Conservation (phyloP, 2,329 filamentous ascomycete genomes). For the Sarocladium kiliense region DNA sequence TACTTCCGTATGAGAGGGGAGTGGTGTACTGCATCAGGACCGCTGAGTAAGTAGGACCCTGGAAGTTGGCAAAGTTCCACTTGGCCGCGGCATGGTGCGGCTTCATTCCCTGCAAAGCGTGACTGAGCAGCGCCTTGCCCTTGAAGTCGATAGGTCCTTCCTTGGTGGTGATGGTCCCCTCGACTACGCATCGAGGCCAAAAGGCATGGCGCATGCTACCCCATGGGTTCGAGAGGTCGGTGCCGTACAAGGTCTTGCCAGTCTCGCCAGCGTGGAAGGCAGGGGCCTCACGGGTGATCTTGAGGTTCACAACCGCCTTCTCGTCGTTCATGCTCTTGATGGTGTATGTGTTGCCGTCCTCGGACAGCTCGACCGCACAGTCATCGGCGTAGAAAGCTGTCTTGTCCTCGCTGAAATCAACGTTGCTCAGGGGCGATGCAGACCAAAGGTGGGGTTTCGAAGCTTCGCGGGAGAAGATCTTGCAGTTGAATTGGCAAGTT, state of each 20-base stretch:
- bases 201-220: conserved; percentile 88
- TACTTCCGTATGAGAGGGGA: conserved; percentile 85
- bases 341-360: conserved; percentile 74
- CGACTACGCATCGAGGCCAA: conserved; percentile 81
- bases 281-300: conserved; percentile 67
- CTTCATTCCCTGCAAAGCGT: conserved; percentile 97
- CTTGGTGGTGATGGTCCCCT: conserved; percentile 80
- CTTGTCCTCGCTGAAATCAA: conserved; percentile 80
- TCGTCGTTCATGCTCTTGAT: conserved; percentile 89
- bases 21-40: conserved; percentile 96
- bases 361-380: conserved; percentile 78
- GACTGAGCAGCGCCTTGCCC: conserved; percentile 73
- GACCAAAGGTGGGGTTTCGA: conserved; percentile 77
- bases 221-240: conserved; percentile 82
- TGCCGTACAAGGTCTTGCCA: conserved; percentile 80
- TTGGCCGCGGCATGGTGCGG: conserved; percentile 87
- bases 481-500: conserved; percentile 90
- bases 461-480: conserved; percentile 75
- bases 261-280: conserved; percentile 82
- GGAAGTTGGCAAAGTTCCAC: conserved; percentile 94
- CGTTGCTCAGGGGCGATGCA: conserved; percentile 71
- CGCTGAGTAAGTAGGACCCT: conserved; percentile 80
- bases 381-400: conserved; percentile 81
- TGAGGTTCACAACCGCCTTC: conserved; percentile 78
- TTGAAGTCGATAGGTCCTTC: conserved; percentile 73